Evolutionary conservation across 73 alveolate species (phyloP).

Genomic region (Paramecium caudatum): DNA sequence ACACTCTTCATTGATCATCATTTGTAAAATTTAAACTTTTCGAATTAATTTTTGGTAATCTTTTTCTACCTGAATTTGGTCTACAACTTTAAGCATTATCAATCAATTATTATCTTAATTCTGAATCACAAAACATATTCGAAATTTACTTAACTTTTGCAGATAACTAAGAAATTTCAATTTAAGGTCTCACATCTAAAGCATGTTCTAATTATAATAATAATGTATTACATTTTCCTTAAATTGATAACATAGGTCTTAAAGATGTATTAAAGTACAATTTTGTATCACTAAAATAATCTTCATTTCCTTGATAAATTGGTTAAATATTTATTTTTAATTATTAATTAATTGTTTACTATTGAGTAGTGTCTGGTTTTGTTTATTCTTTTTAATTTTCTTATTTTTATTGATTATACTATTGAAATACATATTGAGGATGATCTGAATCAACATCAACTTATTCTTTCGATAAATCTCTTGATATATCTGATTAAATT

Average conservation of each 20-base stretch:
- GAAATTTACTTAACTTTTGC: background rate
- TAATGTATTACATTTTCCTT: slow-evolving; percentile 8
- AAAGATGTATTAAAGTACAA: background rate
- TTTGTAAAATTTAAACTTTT: slow-evolving; percentile 35
- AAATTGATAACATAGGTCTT: background rate
- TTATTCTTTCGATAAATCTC: background rate
- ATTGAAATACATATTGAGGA: background rate
- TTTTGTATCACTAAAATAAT: background rate
- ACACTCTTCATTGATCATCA: background rate
- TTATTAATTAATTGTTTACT: background rate
- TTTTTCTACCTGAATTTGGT: slow-evolving; percentile 19
- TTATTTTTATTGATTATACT: background rate
- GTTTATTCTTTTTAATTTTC: background rate
- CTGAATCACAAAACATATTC: slow-evolving; percentile 22
- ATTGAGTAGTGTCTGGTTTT: no score
- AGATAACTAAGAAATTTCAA: background rate
- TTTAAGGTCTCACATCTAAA: slow-evolving; percentile 35
- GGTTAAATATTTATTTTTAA: background rate
- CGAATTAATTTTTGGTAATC: slow-evolving; percentile 47
- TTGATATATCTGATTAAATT: background rate
- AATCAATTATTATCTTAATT: background rate
- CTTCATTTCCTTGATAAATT: background rate
- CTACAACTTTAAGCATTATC: background rate
- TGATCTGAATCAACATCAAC: background rate
- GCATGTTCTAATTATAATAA: slow-evolving; percentile 7